Percentiles rank a stretch among this genome's conserved stretches.
Evolutionary conservation across 148 eudicot genomes (phyloP).

Genomic region (Dianthus caryophyllus): DNA sequence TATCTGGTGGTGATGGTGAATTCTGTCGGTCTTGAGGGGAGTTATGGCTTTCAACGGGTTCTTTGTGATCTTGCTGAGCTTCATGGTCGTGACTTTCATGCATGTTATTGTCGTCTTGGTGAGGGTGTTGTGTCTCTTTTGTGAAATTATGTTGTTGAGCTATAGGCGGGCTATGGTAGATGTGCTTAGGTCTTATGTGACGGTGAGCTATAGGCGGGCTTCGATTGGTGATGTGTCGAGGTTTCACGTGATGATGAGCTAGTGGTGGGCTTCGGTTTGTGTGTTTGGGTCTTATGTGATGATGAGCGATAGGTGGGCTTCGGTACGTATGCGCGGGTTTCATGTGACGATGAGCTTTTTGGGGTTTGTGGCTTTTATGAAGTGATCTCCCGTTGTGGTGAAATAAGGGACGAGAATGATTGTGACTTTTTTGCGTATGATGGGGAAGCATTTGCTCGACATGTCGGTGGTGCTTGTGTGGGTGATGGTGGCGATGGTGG

Average conservation of each 20-base stretch:
- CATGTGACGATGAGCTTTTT: constrained; percentile 2
- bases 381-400: constrained; percentile 6
- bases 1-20: background rate
- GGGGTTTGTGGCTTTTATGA: constrained; percentile 11
- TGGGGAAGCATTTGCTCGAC: constrained; percentile 17
- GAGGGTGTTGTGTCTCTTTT: background rate
- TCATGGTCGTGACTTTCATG: constrained; percentile 19
- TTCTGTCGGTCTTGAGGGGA: constrained; percentile 3
- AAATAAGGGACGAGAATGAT: background rate
- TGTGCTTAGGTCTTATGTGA: constrained; percentile 1
- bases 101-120: constrained; percentile 10
- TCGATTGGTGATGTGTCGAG: background rate
- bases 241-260: constrained; percentile 8
- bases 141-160: constrained; percentile 6
- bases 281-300: background rate
- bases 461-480: constrained; percentile 10
- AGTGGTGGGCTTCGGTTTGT: background rate
- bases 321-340: constrained; percentile 8
- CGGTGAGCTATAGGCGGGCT: constrained; percentile 7
- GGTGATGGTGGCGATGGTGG: constrained; percentile 13
- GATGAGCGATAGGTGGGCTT: constrained; percentile 11
- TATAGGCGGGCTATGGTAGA: background rate
- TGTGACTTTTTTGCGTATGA: constrained; percentile 8
- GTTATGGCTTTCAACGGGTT: constrained; percentile 2
- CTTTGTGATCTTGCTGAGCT: constrained; percentile 12